Conservation (phyloP, 257 asterid genomes). For the Ligustrum vulgare region DNA sequence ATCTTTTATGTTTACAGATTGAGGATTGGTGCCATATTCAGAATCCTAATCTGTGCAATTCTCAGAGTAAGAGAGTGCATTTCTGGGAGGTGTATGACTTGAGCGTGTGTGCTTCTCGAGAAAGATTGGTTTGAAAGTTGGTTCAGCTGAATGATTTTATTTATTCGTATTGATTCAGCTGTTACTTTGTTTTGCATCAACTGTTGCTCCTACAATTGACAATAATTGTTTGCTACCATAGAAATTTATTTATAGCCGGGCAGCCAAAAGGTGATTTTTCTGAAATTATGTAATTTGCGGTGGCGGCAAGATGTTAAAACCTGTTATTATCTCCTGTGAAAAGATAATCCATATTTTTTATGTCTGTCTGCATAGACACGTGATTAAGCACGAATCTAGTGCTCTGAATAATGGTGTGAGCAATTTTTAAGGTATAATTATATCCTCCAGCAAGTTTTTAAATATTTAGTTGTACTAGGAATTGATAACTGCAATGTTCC, state of each 20-base stretch:
- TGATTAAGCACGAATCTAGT: not conserved
- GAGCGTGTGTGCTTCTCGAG: not conserved
- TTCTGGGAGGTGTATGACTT: slow-evolving; percentile 24
- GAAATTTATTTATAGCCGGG: not conserved
- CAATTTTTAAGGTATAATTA: not conserved
- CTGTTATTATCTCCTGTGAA: not conserved
- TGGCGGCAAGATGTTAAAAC: not conserved
- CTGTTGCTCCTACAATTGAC: no score
- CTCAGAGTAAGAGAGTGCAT: not conserved
- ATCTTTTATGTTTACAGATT: slow-evolving; percentile 21
- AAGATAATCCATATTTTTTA: not conserved
- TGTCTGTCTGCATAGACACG: not conserved
- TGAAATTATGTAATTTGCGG: not conserved
- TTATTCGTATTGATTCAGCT: no score
- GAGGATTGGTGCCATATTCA: slow-evolving; percentile 15
- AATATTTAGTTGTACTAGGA: no score
- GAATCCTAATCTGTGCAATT: slow-evolving; percentile 16
- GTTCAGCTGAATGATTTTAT: not conserved
- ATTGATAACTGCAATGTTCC: no score
- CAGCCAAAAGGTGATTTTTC: not conserved
- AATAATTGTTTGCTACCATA: no score
- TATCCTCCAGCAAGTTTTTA: not conserved
- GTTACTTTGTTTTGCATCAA: no score
- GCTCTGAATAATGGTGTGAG: not conserved
- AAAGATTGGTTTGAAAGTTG: slow-evolving; percentile 9